A percentile compares a stretch with the other conserved stretches of the same genome.
Conservation (phyloP, 2,329 filamentous ascomycete genomes). For the Talaromyces albobiverticillius region DNA sequence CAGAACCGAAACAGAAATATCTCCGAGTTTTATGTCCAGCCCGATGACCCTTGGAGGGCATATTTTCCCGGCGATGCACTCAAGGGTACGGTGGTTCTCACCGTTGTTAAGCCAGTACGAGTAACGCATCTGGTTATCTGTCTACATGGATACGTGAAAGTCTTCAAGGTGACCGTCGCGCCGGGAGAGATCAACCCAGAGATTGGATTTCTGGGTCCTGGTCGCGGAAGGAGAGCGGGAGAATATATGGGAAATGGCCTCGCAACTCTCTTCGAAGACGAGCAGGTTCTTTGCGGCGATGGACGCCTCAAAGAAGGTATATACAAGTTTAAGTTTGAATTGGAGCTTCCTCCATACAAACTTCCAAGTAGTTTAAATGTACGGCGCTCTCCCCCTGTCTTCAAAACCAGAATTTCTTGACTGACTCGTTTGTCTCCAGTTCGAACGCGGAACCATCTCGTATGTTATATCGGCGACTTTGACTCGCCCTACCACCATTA, state of each 20-base stretch:
- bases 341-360: slow-evolving; percentile 58
- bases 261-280: slow-evolving; percentile 63
- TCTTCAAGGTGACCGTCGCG: slow-evolving; percentile 60
- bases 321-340: slow-evolving; percentile 65
- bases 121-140: slow-evolving; percentile 64
- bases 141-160: slow-evolving; percentile 63
- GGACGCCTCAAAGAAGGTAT: slow-evolving; percentile 62
- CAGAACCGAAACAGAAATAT: slow-evolving; percentile 53
- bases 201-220: slow-evolving; percentile 51
- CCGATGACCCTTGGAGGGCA: slow-evolving; percentile 61
- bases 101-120: slow-evolving; percentile 58
- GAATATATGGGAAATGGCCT: slow-evolving; percentile 64
- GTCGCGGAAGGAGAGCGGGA: slow-evolving; percentile 50
- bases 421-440: slow-evolving; percentile 53
- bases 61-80: slow-evolving; percentile 63
- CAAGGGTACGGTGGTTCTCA: slow-evolving; percentile 59
- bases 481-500: slow-evolving; percentile 82
- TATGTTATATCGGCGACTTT: slow-evolving; percentile 89
- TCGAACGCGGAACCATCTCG: slow-evolving; percentile 88
- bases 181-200: slow-evolving; percentile 53
- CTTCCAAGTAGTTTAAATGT: slow-evolving; percentile 91
- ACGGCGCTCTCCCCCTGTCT: slow-evolving; percentile 40
- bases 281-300: slow-evolving; percentile 62
- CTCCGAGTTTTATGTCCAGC: slow-evolving; percentile 60
- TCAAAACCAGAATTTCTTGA: background rate